A percentile compares a stretch with the other conserved stretches of the same genome.
Conservation (phyloP, 2,329 filamentous ascomycete species). For the Cephalotrichum gorgonifer region DNA sequence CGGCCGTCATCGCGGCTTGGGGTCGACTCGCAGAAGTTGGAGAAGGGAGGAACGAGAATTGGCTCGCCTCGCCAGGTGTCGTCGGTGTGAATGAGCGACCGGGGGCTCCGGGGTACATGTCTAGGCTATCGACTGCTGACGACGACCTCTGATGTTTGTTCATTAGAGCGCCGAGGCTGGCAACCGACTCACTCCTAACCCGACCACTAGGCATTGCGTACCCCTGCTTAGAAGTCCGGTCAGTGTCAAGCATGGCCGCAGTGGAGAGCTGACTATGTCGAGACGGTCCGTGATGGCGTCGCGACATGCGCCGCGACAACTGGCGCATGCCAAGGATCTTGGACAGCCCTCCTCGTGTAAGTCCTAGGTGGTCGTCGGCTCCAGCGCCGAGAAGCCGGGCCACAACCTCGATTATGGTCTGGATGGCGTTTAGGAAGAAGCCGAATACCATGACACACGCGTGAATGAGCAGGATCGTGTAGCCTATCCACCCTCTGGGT, state of each 20-base stretch:
- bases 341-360: constrained; percentile 70
- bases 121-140: constrained; percentile 42
- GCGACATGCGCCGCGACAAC: constrained; percentile 61
- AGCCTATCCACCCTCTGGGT: constrained; percentile 89
- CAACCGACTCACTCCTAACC: constrained; percentile 50
- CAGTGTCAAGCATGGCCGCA: constrained; percentile 65
- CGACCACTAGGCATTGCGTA: constrained; percentile 44
- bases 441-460: constrained; percentile 77
- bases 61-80: constrained; percentile 61
- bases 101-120: constrained; percentile 29
- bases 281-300: constrained; percentile 48
- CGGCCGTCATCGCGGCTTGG: constrained; percentile 36
- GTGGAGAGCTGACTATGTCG: constrained; percentile 76
- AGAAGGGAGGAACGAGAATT: constrained; percentile 60
- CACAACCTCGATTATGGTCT: constrained; percentile 81
- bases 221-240: constrained; percentile 53
- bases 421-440: constrained; percentile 85
- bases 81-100: constrained; percentile 60
- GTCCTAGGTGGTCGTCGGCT: constrained; percentile 58
- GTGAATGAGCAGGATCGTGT: constrained; percentile 79
- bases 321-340: constrained; percentile 91
- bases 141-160: constrained; percentile 34
- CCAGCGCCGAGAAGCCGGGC: constrained; percentile 77
- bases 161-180: constrained; percentile 42
- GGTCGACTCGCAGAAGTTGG: constrained; percentile 36